Evolutionary conservation across 345 rosid species (phyloP).

Genomic region (Brassica rapa): DNA sequence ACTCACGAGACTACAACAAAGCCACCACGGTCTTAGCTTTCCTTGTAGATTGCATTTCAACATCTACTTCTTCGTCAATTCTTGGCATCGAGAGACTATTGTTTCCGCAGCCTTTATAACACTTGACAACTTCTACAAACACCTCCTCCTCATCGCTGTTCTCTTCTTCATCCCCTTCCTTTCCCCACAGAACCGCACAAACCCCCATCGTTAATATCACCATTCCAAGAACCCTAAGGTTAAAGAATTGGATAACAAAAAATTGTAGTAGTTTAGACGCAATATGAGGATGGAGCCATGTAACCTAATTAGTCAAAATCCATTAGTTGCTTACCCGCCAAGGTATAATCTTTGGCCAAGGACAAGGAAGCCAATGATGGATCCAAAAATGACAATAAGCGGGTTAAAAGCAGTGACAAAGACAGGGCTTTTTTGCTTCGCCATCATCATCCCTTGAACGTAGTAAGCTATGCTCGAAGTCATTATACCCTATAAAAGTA

Average conservation of each 20-base stretch:
- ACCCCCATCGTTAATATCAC: conserved; percentile 67
- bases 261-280: not conserved
- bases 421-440: conserved; percentile 70
- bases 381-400: conserved; percentile 84
- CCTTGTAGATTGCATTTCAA: conserved; percentile 33
- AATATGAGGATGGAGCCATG: not conserved
- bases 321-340: conserved; percentile 61
- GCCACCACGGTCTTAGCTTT: conserved; percentile 29
- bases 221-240: conserved; percentile 64
- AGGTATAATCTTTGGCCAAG: conserved; percentile 64
- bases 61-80: conserved; percentile 39
- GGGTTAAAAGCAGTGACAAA: conserved; percentile 96
- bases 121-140: conserved; percentile 28
- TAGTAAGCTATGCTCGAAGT: conserved; percentile 90
- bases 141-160: conserved; percentile 21
- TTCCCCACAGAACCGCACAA: conserved; percentile 84
- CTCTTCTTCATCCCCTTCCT: conserved; percentile 64
- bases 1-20: conserved; percentile 11
- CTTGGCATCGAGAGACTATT: conserved; percentile 25
- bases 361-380: conserved; percentile 83
- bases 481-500: conserved; percentile 66
- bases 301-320: conserved; percentile 6
- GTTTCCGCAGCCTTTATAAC: conserved; percentile 8
- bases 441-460: conserved; percentile 87
- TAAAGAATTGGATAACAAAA: not conserved